These are phyloP conservation scores for Boletus edulis DNA, from an alignment of 768 basidiomycete species.

Conservation along the genomic window DNA sequence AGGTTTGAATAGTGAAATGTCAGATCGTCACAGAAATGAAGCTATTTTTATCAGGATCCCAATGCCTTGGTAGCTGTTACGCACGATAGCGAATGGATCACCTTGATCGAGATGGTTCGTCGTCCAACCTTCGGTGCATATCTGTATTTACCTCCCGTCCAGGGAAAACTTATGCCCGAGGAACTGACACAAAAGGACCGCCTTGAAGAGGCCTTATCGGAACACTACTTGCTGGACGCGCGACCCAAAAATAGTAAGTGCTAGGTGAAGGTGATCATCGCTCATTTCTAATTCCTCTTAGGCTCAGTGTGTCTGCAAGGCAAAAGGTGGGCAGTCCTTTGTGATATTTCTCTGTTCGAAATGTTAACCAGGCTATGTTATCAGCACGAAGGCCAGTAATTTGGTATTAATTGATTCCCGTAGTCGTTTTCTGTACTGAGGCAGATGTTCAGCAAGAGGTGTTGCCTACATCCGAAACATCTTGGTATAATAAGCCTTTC, in stretches of 20 bases:
- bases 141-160: not conserved
- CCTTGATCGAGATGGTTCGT: slow-evolving; percentile 1
- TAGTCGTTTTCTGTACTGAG: too few species aligned
- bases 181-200: not conserved
- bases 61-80: slow-evolving; percentile 3
- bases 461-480: not conserved
- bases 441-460: not conserved
- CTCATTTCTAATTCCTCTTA: not conserved
- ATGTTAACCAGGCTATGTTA: not conserved
- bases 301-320: not conserved
- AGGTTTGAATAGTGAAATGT: not conserved
- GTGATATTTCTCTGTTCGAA: too few species aligned
- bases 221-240: not conserved
- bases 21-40: not conserved
- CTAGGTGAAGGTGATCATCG: not conserved
- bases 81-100: slow-evolving; percentile 8
- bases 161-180: not conserved
- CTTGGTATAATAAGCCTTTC: not conserved
- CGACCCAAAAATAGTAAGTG: not conserved
- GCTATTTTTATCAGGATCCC: not conserved
- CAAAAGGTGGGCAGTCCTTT: not conserved
- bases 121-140: not conserved
- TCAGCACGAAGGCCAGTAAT: not conserved
- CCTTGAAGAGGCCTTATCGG: not conserved
- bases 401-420: not conserved